These are phyloP conservation scores for Straminergon stramineum DNA, from an alignment of 225 moss, liverwort and hornwort species.

Conservation along the genomic window DNA sequence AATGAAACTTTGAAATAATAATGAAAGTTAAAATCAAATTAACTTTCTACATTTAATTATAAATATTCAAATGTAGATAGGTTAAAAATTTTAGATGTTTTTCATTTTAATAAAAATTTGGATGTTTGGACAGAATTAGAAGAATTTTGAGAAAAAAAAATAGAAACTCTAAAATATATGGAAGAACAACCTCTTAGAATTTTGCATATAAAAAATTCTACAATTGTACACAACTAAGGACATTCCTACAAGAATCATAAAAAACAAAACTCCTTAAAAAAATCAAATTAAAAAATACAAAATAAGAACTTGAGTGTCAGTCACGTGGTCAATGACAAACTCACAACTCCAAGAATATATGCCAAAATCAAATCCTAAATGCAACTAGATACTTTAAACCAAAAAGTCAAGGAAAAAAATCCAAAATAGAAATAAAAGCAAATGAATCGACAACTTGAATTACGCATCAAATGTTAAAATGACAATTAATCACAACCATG, in stretches of 20 bases:
- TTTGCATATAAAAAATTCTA: neutral
- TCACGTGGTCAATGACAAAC: neutral
- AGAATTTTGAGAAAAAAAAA: neutral
- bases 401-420: neutral
- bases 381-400: neutral
- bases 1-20: neutral
- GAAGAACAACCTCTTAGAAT: neutral
- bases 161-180: neutral
- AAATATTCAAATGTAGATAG: neutral
- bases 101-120: neutral
- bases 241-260: neutral
- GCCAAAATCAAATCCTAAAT: neutral
- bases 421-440: neutral
- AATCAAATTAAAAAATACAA: neutral
- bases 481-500: neutral
- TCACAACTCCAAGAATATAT: neutral
- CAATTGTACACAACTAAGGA: neutral
- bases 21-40: neutral
- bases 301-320: neutral
- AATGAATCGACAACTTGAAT: no score
- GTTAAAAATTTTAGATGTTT: neutral
- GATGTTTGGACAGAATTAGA: neutral
- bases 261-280: neutral
- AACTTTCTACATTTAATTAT: neutral
- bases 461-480: neutral